Percentiles rank a stretch among this genome's conserved stretches.
Conservation (phyloP, 805 yeast genomes). For the Hemisphaericaspora nanyangensis region DNA sequence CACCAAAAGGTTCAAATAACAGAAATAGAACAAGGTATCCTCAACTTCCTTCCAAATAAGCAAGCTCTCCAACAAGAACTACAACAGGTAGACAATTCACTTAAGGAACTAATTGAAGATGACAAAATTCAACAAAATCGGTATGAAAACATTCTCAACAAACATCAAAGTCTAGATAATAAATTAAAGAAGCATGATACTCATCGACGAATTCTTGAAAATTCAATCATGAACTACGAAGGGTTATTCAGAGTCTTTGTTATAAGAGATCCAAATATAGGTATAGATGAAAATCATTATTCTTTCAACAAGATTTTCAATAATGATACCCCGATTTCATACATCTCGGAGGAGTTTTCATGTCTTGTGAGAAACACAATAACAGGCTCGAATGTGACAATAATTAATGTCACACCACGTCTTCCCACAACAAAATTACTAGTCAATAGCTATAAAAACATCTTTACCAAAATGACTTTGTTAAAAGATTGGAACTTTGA, state of each 20-base stretch:
- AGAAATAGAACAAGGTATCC: conserved; percentile 14
- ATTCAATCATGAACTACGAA: conserved; percentile 40
- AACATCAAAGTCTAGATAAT: conserved; percentile 16
- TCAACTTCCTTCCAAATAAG: conserved; percentile 14
- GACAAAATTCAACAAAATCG: conserved; percentile 16
- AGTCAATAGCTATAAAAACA: neutral
- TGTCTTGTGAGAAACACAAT: conserved; percentile 15
- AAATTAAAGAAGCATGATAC: conserved; percentile 32
- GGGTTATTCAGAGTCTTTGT: conserved; percentile 23
- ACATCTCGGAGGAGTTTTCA: conserved; percentile 18
- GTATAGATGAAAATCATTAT: conserved; percentile 4
- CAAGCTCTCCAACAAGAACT: conserved; percentile 18
- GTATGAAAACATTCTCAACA: conserved; percentile 13
- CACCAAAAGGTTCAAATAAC: neutral
- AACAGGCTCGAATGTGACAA: conserved; percentile 12
- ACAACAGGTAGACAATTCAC: conserved; percentile 14
- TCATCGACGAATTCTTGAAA: conserved; percentile 44
- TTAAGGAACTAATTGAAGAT: conserved; percentile 13
- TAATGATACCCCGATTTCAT: conserved; percentile 1
- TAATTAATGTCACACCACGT: conserved; percentile 6
- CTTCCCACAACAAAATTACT: neutral
- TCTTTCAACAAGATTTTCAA: conserved; percentile 18
- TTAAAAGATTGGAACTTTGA: conserved; percentile 1
- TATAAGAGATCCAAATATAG: conserved; percentile 2
- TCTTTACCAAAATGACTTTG: neutral